Conservation (phyloP, 192 early-diverging fungal genomes). For the Entomortierella lignicola region DNA sequence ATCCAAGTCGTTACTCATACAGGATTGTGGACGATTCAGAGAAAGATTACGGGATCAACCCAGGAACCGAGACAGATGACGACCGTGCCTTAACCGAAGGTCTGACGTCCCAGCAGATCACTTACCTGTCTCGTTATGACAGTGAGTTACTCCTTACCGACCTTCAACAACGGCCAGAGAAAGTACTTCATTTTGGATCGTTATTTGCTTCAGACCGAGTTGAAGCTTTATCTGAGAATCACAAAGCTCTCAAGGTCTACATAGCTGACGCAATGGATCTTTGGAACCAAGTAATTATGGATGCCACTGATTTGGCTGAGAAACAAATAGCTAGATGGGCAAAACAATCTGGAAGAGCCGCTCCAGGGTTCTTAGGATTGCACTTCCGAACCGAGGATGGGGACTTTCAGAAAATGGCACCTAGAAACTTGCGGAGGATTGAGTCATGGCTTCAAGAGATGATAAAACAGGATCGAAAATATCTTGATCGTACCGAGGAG, state of each 20-base stretch:
- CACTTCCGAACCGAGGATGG: slow-evolving; percentile 59
- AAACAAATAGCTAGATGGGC: slow-evolving; percentile 29
- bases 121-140: neutral
- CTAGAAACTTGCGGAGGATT: slow-evolving; percentile 38
- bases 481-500: neutral
- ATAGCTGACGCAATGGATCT: slow-evolving; percentile 50
- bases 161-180: slow-evolving; percentile 43
- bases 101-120: neutral
- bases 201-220: slow-evolving; percentile 55
- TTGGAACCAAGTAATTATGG: slow-evolving; percentile 44
- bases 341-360: slow-evolving; percentile 21
- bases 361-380: slow-evolving; percentile 44
- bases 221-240: slow-evolving; percentile 19
- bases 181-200: slow-evolving; percentile 55
- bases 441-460: slow-evolving; percentile 35
- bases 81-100: too few relatives aligned
- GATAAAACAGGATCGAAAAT: slow-evolving; percentile 21
- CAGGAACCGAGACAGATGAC: slow-evolving; percentile 1
- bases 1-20: slow-evolving; percentile 33
- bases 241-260: slow-evolving; percentile 6
- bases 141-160: slow-evolving; percentile 25
- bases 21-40: slow-evolving; percentile 39
- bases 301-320: slow-evolving; percentile 38
- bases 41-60: slow-evolving; percentile 30
- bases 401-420: slow-evolving; percentile 35